These are phyloP conservation scores for Elongisporangium undulatum DNA, from an alignment of 352 stramenopile species.

Conservation along the genomic window DNA sequence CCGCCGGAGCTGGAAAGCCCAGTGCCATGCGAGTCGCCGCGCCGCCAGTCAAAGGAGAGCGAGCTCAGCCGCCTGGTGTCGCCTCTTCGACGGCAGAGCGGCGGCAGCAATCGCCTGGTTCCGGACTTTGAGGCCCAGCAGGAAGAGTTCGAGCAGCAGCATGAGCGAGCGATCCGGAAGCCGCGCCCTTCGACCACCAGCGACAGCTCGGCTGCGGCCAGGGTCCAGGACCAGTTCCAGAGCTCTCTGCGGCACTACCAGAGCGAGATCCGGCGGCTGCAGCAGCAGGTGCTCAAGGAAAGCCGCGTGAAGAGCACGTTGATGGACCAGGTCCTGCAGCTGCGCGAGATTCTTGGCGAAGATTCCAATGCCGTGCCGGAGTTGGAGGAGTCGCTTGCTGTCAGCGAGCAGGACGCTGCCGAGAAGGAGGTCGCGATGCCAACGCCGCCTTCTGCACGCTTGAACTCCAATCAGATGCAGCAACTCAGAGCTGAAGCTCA, in stretches of 20 bases:
- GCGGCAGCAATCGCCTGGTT: neutral
- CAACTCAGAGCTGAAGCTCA: constrained; percentile 1
- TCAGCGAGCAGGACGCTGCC: constrained; percentile 1
- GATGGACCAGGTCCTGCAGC: constrained; percentile 37
- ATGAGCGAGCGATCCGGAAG: constrained; percentile 21
- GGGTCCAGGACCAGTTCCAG: constrained; percentile 19
- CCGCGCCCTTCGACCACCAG: neutral
- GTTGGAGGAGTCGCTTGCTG: constrained; percentile 2
- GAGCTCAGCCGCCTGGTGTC: neutral
- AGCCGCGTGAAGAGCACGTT: constrained; percentile 36
- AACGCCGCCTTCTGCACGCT: neutral
- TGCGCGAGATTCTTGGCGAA: constrained; percentile 5
- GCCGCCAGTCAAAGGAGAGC: neutral
- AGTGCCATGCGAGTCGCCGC: neutral
- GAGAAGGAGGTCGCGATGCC: neutral
- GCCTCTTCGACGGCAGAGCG: neutral
- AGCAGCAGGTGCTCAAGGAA: constrained; percentile 55
- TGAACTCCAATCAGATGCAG: neutral
- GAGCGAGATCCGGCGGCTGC: constrained; percentile 62
- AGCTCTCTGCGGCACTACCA: constrained; percentile 53
- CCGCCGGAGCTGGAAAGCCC: neutral
- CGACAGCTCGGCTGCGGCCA: constrained; percentile 3
- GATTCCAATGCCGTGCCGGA: neutral
- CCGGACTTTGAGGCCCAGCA: constrained; percentile 29
- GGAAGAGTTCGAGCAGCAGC: constrained; percentile 25